Base-by-base conservation (phyloP, 192 early-diverging fungal genomes). In the Podila verticillata region DNA sequence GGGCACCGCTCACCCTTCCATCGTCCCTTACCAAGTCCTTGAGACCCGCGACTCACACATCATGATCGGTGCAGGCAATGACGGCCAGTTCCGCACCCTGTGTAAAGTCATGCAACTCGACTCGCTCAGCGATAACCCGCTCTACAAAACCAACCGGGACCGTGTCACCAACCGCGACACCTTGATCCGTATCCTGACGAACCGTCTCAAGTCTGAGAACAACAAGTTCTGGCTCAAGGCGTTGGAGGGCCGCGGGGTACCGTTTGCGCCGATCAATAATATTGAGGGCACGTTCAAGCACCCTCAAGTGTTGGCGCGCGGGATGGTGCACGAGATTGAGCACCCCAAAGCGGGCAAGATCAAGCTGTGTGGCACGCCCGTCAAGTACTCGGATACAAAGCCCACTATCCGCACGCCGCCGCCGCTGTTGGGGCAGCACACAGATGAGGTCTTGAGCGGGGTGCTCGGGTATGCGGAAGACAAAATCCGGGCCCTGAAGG, bases 31-130 rank as follows among this genome's bases (percentile, higher is more conserved):
- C 84, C 91, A 96, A 68, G 91, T 90, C 7, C 93, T 97, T 63
- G 84, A 86, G 0, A 96, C 95, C 7, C 85, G 68, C 15, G 93
- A 97, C 79, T 91, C 91, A 8, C 84, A 85, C 81, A 86, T 98
- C n/a, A 92, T 96, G 77, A 87, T 98, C 63, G 97, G 97, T 2
- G 93, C 94, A 1, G 96, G 95, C 7, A 98, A 96, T 82, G 93
- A 98, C 78, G 65, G 70, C 4, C 96, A 98, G 68, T 98, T 95
- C 79, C 66, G 63, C n/a, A 89, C 81, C 13, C 85, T 98, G 12
- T 93, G 90, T 71, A 60, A 81, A 2, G 67, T 63, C 7, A 72
- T 97, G 13, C 86, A 83, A 2, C 66, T 75, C 15, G 74, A 73
- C 0, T 67, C 89, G 24, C 69, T 96, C 24, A n/a, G 82, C 0